phyloP scores from a whole-genome alignment of 805 yeast genomes.

The Saccharomycopsis malanga region DNA sequence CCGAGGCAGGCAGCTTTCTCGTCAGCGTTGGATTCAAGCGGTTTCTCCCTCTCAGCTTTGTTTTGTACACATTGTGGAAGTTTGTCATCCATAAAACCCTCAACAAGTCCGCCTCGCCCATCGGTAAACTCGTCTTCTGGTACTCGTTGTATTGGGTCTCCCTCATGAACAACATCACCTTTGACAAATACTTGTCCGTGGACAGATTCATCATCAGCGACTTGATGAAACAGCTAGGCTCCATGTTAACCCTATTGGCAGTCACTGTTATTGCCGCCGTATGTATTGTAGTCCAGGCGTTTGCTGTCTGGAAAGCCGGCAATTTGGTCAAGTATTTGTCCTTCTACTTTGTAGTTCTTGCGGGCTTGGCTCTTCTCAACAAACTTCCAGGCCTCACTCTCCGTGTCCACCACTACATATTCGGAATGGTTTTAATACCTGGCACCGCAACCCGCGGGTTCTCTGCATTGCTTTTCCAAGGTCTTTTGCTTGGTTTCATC shows the following conservation, averaged over 20 bases:
- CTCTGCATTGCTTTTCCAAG: constrained; percentile 72
- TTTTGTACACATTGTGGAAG: constrained; percentile 62
- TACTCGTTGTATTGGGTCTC: constrained; percentile 82
- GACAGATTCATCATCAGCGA: constrained; percentile 75
- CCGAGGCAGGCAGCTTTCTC: constrained; percentile 51
- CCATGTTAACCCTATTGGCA: constrained; percentile 52
- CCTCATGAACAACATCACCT: constrained; percentile 75
- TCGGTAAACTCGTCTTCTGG: constrained; percentile 45
- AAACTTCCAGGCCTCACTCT: constrained; percentile 60
- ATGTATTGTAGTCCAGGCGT: constrained; percentile 60
- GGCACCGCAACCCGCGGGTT: constrained; percentile 75
- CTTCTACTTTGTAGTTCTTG: constrained; percentile 44
- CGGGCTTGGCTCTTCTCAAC: constrained; percentile 38
- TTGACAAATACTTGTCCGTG: constrained; percentile 73
- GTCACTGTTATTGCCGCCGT: constrained; percentile 33
- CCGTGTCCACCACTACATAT: constrained; percentile 74
- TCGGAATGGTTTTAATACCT: constrained; percentile 71
- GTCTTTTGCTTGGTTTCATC: constrained; percentile 71
- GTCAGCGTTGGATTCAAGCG: constrained; percentile 68
- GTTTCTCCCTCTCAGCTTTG: constrained; percentile 66
- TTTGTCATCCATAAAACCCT: constrained; percentile 46
- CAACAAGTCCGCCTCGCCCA: constrained; percentile 32
- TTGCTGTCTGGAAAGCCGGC: constrained; percentile 73
- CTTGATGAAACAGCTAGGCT: constrained; percentile 69
- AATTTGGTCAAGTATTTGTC: constrained; percentile 51